Evolutionary conservation across 768 basidiomycete genomes (phyloP), one percentile per base, ranked within the genome.

Genomic region (Rubroboletus satanas): DNA sequence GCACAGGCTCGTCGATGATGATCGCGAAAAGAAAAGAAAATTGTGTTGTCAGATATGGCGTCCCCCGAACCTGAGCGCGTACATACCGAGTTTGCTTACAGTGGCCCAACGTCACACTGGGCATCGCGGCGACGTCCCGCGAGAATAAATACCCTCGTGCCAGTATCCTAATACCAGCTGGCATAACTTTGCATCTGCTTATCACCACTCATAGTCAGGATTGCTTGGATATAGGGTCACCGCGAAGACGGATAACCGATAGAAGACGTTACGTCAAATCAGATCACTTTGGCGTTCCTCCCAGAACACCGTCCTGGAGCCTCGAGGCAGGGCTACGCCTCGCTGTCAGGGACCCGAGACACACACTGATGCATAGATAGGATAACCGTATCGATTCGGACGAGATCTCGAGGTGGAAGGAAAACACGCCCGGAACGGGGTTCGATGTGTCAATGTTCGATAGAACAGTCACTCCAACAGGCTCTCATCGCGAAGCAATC

Each of bases 191-290:
- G 28, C 6, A 18, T 48, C 35, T 59, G 39, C 39, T 58, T 60
- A 60, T 60, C 57, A 43, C 57, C 57, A 45, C 46, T 11, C 10
- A 3, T 10, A 12, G 23, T 48, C 32, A 26, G 17, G 32, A 47
- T 21, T 21, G 21, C 29, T 18, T 9, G 45, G 45, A 45, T 31
- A 45, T 31, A 46, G 35, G 35, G 45, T 46, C 45, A 15, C 33
- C 21, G 4, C 46, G 33, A 32, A 38, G 21, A 54, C 43, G 32
- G 47, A 57, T 35, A 45, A 21, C 46, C 3, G 51, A 55, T 60
- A 45, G 58, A 59, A 54, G 58, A 15, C 32, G 8, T 59, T 59
- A 59, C 58, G 58, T 59, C 59, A 57, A 49, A 49, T 49, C 38
- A 29, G 2, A 14, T 26, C 44, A 33, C 14, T 12, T 17, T 31